Evolutionary conservation across 2,329 filamentous ascomycete genomes (phyloP).

Genomic region (Ascosphaera apis): DNA sequence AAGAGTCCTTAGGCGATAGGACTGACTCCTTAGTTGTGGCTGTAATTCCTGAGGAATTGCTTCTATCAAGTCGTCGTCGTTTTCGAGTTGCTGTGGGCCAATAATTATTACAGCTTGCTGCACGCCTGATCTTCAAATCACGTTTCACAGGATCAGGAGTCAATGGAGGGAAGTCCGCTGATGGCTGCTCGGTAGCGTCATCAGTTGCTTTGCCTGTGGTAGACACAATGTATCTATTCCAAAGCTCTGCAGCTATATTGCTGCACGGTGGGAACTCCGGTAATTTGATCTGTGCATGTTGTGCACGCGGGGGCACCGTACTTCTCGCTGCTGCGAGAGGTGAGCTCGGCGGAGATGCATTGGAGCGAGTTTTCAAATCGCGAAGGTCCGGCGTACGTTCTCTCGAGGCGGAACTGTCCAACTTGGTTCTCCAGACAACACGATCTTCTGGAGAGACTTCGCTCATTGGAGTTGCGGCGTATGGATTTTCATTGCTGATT

Average conservation of each 20-base stretch:
- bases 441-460: slow-evolving; percentile 25
- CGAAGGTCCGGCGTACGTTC: background rate
- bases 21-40: slow-evolving; percentile 5
- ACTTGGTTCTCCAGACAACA: slow-evolving; percentile 43
- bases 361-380: slow-evolving; percentile 7
- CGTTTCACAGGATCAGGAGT: slow-evolving; percentile 27
- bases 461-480: background rate
- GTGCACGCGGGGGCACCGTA: background rate
- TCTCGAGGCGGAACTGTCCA: background rate
- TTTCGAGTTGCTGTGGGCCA: slow-evolving; percentile 41
- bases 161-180: slow-evolving; percentile 41
- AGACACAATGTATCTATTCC: slow-evolving; percentile 47
- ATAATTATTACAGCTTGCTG: slow-evolving; percentile 45
- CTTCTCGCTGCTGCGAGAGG: background rate
- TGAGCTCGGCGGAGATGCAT: slow-evolving; percentile 44
- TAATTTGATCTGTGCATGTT: background rate
- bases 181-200: slow-evolving; percentile 22
- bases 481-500: background rate
- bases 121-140: slow-evolving; percentile 30
- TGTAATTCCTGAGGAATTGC: slow-evolving; percentile 17
- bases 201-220: slow-evolving; percentile 13
- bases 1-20: slow-evolving; percentile 13
- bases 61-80: slow-evolving; percentile 35
- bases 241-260: slow-evolving; percentile 51
- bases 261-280: slow-evolving; percentile 40